Conservation (phyloP, 768 basidiomycete species). For the Daedalea quercina region DNA sequence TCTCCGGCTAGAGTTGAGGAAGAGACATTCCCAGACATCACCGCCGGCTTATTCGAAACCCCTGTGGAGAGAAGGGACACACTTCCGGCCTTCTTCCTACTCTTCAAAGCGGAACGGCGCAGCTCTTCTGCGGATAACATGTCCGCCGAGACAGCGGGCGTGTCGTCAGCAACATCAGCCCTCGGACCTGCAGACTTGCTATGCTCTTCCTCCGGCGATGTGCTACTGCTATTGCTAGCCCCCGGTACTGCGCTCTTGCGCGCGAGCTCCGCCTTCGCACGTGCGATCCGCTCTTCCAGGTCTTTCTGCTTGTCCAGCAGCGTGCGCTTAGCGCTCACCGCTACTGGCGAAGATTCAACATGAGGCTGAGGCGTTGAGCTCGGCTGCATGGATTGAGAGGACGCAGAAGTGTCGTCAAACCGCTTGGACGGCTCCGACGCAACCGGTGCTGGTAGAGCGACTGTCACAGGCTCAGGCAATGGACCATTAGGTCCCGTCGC, state of each 20-base stretch:
- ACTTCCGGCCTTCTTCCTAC: background rate
- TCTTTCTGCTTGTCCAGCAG: constrained; percentile 6
- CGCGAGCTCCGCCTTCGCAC: constrained; percentile 5
- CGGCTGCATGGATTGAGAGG: background rate
- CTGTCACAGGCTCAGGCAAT: too few relatives aligned
- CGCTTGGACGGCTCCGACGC: too few relatives aligned
- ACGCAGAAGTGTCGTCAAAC: background rate
- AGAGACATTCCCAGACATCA: background rate
- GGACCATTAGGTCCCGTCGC: too few relatives aligned
- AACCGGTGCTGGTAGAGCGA: too few relatives aligned
- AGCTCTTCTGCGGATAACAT: background rate
- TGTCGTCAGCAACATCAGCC: background rate
- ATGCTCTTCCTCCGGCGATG: background rate
- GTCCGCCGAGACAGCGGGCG: background rate
- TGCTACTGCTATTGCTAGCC: background rate
- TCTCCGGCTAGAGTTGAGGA: background rate
- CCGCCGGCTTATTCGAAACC: background rate
- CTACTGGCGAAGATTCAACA: background rate
- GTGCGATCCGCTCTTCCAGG: constrained; percentile 10
- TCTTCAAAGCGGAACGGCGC: background rate
- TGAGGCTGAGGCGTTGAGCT: background rate
- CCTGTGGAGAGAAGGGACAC: background rate
- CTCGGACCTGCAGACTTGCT: background rate
- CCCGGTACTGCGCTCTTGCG: background rate
- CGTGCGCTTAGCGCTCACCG: background rate